These are phyloP conservation scores for Agaricus blazei DNA, from an alignment of 768 basidiomycete genomes.

Conservation along the genomic window DNA sequence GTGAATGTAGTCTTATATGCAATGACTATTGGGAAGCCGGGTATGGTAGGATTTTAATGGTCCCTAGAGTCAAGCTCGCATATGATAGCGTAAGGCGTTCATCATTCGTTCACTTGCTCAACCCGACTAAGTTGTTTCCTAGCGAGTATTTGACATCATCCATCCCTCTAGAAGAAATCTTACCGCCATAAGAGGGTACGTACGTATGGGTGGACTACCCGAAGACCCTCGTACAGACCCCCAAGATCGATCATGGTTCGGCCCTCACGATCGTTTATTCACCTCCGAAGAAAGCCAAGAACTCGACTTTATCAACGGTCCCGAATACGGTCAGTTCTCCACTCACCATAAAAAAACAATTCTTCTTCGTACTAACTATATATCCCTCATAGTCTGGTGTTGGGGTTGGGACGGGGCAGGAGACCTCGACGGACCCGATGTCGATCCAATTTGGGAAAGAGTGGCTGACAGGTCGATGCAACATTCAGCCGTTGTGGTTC, in stretches of 20 bases:
- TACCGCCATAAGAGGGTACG: slow-evolving; percentile 93
- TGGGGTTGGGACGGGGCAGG: slow-evolving; percentile 99
- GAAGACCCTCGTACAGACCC: slow-evolving; percentile 96
- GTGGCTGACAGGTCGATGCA: slow-evolving; percentile 64
- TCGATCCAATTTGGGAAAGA: slow-evolving; percentile 95
- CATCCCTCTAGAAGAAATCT: slow-evolving; percentile 89
- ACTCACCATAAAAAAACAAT: not conserved
- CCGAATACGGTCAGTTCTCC: slow-evolving; percentile 69
- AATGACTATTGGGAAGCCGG: slow-evolving; percentile 98
- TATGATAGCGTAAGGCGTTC: slow-evolving; percentile 71
- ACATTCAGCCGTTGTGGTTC: slow-evolving; percentile 57
- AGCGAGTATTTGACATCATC: slow-evolving; percentile 94
- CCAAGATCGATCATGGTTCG: slow-evolving; percentile 97
- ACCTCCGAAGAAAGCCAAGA: slow-evolving; percentile 79
- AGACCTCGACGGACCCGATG: slow-evolving; percentile 95
- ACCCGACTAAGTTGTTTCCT: not conserved
- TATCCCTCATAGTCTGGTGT: slow-evolving; percentile 76
- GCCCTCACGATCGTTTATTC: slow-evolving; percentile 94
- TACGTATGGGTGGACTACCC: slow-evolving; percentile 91
- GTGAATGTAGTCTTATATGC: slow-evolving; percentile 94
- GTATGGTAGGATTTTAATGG: slow-evolving; percentile 97
- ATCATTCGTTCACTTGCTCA: not conserved
- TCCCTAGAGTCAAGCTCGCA: slow-evolving; percentile 92
- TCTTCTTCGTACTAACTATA: not conserved
- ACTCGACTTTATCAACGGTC: slow-evolving; percentile 75